Conservation (phyloP, 2,329 filamentous ascomycete species). For the Fusarium concolor region DNA sequence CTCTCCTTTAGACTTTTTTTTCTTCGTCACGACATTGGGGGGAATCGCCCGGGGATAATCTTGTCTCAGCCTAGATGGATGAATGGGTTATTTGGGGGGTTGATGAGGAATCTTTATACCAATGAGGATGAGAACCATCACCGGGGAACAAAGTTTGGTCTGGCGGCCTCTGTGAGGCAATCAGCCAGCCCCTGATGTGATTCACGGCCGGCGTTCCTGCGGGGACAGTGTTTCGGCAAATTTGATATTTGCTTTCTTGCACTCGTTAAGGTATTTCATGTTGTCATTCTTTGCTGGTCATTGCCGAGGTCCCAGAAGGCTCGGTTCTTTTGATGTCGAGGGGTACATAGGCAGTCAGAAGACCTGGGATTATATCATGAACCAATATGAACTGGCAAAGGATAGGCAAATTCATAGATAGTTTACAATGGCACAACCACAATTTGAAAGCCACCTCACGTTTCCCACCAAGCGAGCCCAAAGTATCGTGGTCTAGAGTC, state of each 20-base stretch:
- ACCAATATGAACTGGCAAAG: slow-evolving; percentile 19
- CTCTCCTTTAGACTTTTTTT: slow-evolving; percentile 53
- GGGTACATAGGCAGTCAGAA: slow-evolving; percentile 22
- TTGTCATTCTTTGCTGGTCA: slow-evolving; percentile 27
- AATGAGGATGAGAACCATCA: slow-evolving; percentile 47
- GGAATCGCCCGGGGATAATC: slow-evolving; percentile 43
- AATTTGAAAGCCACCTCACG: slow-evolving; percentile 38
- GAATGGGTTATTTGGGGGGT: slow-evolving; percentile 41
- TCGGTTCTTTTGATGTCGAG: slow-evolving; percentile 9
- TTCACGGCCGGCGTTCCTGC: slow-evolving; percentile 45
- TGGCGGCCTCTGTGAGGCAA: slow-evolving; percentile 43
- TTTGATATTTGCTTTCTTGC: slow-evolving; percentile 50
- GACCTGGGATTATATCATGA: slow-evolving; percentile 17
- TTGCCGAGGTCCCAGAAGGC: slow-evolving; percentile 1
- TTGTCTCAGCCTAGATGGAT: slow-evolving; percentile 47
- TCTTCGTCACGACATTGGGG: slow-evolving; percentile 48
- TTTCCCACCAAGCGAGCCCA: neutral
- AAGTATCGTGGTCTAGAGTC: too few species aligned
- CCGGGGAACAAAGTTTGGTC: slow-evolving; percentile 36
- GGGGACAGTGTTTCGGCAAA: slow-evolving; percentile 47
- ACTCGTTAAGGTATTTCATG: slow-evolving; percentile 42
- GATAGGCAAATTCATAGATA: slow-evolving; percentile 45
- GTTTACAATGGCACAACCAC: slow-evolving; percentile 49
- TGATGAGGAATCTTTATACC: slow-evolving; percentile 48
- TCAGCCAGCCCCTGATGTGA: slow-evolving; percentile 40